Evolutionary conservation across 2,329 filamentous ascomycete genomes (phyloP), one percentile per base, ranked within the genome.

Genomic region (Rutstroemia sp.): DNA sequence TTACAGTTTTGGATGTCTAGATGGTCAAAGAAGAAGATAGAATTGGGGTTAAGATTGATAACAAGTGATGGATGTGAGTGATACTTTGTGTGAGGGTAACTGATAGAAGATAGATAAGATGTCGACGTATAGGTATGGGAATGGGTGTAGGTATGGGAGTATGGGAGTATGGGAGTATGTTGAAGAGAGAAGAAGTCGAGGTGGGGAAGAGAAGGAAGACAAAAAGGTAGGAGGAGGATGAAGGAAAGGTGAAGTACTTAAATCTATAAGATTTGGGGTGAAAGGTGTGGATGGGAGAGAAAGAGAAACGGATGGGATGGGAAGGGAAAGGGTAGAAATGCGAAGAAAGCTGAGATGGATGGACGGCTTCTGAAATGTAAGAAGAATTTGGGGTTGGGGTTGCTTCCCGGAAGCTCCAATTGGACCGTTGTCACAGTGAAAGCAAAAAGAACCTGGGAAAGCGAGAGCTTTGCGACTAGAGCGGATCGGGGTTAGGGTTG

Each of bases 211-310:
- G 37, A 37, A 39, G 34, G 48, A 49, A 44, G 57, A 39, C 45
- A 37, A 47, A 49, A 46, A 37, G 42, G 53, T 46, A 46, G 48
- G 19, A 46, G 48, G 19, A 54, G 21, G 19, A 37, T 8, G 42
- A 50, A 54, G 56, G 54, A 56, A 50, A 39, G 50, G 25, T 47
- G 54, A 49, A 45, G 57, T 60, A 63, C 60, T 61, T 60, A 57
- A 19, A 44, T 44, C 48, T 44, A 53, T 37, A 34, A 55, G 45
- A 57, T 58, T 56, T 58, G 54, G 54, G 39, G 9, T 48, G 47
- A 52, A 44, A 52, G 49, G 57, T 30, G 47, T 49, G 41, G 48
- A 48, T 45, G 50, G 39, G 45, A 39, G 7, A 57, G 41, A 57
- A 57, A 53, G 25, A 46, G 51, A 59, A 56, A 51, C 49, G 30